Percentiles rank a stretch among this genome's conserved stretches.
Evolutionary conservation across 768 basidiomycete genomes (phyloP).

Genomic region (Megacollybia marginata): DNA sequence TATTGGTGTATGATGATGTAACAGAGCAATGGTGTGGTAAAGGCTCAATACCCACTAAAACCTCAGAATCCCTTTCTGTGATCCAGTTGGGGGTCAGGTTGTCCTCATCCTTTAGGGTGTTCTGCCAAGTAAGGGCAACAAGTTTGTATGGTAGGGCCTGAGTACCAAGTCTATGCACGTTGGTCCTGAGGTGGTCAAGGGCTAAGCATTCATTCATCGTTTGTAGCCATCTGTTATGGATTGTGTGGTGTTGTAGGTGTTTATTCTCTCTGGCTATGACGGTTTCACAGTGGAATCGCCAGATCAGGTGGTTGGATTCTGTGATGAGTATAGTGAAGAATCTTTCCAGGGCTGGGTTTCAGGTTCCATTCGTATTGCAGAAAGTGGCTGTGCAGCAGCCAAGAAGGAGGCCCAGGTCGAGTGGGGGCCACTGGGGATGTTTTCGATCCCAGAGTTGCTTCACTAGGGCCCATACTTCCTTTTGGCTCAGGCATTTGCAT

Average conservation of each 20-base stretch:
- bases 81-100: no score
- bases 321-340: constrained; percentile 18
- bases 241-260: neutral
- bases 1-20: no score
- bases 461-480: constrained; percentile 13
- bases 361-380: constrained; percentile 1
- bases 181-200: constrained; percentile 11
- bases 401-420: no score
- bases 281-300: constrained; percentile 19
- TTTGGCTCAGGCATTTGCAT: constrained; percentile 15
- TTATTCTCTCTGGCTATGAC: constrained; percentile 10
- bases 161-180: no score
- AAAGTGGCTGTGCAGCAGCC: no score
- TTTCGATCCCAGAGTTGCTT: constrained; percentile 11
- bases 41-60: no score
- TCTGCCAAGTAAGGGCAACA: no score
- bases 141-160: no score
- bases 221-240: constrained; percentile 12
- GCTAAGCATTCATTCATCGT: constrained; percentile 1
- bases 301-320: constrained; percentile 22
- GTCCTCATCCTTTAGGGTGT: no score
- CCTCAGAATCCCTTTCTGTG: no score
- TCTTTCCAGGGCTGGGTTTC: constrained; percentile 3
- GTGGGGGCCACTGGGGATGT: no score
- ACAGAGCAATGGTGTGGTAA: no score